Base-by-base conservation (phyloP, 2,329 filamentous ascomycete species). In the Cryphonectria parasitica region DNA sequence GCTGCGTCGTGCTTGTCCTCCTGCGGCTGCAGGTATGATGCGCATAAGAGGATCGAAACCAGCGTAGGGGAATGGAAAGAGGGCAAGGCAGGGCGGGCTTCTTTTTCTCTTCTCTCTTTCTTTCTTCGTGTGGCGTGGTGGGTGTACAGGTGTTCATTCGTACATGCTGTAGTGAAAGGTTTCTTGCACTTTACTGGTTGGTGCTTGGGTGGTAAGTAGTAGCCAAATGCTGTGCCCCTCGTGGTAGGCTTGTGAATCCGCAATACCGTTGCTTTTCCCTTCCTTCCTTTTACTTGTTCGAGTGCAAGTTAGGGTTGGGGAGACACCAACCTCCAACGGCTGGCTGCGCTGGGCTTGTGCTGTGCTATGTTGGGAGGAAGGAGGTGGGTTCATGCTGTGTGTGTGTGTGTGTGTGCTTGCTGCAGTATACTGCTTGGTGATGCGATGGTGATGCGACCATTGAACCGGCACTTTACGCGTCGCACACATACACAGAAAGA, bases 1-100 rank as follows among this genome's bases (percentile, higher is more conserved):
- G 63, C n/a, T 52, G 68, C 67, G 64, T 68, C 67, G 68, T 72
- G 68, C 71, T 70, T 72, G 71, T 69, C 71, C 69, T 72, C 68
- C 68, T 70, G 71, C 71, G 71, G 68, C 69, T 70, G 71, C 71
- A 72, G 43, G 71, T 72, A 72, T 72, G 70, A 70, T 72, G 68
- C 70, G 70, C 70, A 72, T 72, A 63, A 54, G 39, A 69, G 70
- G 60, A 69, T 43, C 45, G 3, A 41, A 61, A 13, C 36, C 8
- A 39, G 41, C 58, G 36, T 34, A 17, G 31, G 58, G 58, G 25
- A 31, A 34, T 34, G 36, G 34, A 39, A 41, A 36, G 67, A 4
- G 13, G 36, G 36, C 13, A 39, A 39, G 36, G 36, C 36, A 39
- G 36, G 36, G 36, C 36, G 36, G 36, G 11, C 13, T 39, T 10